Conservation (phyloP, 2,329 filamentous ascomycete genomes). For the Exophiala viscosa region DNA sequence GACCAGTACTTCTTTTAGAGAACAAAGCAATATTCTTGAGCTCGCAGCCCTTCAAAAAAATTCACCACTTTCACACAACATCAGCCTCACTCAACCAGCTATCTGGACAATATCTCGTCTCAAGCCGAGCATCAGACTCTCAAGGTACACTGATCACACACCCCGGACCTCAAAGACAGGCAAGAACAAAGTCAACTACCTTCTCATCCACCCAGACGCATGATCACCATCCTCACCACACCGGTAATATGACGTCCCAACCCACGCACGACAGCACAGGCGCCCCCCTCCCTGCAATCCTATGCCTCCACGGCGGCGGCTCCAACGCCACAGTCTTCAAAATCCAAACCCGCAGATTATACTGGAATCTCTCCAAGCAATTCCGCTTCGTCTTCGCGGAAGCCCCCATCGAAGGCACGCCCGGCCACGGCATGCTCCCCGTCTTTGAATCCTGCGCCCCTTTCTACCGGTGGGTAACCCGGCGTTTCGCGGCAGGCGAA, state of each 20-base stretch:
- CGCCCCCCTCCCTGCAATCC: constrained; percentile 30
- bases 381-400: constrained; percentile 39
- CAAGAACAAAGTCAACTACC: neutral
- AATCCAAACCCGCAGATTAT: constrained; percentile 37
- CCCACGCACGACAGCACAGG: constrained; percentile 19
- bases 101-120: too few species aligned
- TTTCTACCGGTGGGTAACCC: constrained; percentile 36
- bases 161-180: too few species aligned
- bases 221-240: neutral
- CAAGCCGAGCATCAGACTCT: too few species aligned
- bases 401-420: constrained; percentile 30
- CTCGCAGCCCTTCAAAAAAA: too few species aligned
- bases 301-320: constrained; percentile 42
- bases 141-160: too few species aligned
- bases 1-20: too few species aligned
- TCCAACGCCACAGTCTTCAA: constrained; percentile 37
- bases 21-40: too few species aligned
- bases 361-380: constrained; percentile 31
- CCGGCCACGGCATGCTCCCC: constrained; percentile 38
- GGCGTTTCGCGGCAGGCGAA: constrained; percentile 19
- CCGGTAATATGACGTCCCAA: neutral
- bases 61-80: too few species aligned
- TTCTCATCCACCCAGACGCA: neutral
- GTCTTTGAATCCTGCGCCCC: constrained; percentile 36
- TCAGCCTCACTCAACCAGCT: too few species aligned